Evolutionary conservation across 495 filamentous ascomycete species (phyloP).

Genomic region (Penicillium atrosanguineum): DNA sequence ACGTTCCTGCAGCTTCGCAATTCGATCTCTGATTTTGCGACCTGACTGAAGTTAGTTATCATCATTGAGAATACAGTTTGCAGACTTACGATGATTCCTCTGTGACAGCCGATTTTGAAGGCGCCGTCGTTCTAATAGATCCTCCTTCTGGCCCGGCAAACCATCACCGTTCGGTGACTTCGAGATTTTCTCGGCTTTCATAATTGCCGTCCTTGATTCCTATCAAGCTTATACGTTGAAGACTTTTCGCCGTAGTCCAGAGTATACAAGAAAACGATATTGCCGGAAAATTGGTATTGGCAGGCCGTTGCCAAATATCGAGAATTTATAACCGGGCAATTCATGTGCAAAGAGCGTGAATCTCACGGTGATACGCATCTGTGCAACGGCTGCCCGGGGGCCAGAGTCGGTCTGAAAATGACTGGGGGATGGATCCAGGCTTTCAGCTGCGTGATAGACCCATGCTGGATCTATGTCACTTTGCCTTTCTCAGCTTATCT

Average conservation of each 20-base stretch:
- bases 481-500: conserved; percentile 9
- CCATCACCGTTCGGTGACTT: conserved; percentile 10
- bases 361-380: conserved; percentile 27
- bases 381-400: conserved; percentile 17
- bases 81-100: conserved; percentile 33
- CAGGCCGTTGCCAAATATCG: neutral
- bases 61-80: neutral
- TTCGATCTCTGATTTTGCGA: conserved; percentile 41
- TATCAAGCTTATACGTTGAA: too few relatives aligned
- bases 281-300: neutral
- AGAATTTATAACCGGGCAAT: neutral
- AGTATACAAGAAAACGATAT: neutral
- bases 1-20: conserved; percentile 44
- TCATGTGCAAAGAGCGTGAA: conserved; percentile 1
- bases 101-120: conserved; percentile 39
- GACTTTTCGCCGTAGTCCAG: too few relatives aligned
- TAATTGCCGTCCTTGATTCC: neutral
- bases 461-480: neutral
- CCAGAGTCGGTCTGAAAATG: conserved; percentile 11
- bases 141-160: conserved; percentile 16
- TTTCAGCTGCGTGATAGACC: conserved; percentile 12
- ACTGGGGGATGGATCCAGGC: conserved; percentile 1
- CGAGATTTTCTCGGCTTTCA: conserved; percentile 10
- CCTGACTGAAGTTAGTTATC: conserved; percentile 16
- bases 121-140: conserved; percentile 30